Percentiles rank a stretch among this genome's conserved stretches.
Conservation (phyloP, 2,329 filamentous ascomycete species). For the Biscogniauxia sp. region DNA sequence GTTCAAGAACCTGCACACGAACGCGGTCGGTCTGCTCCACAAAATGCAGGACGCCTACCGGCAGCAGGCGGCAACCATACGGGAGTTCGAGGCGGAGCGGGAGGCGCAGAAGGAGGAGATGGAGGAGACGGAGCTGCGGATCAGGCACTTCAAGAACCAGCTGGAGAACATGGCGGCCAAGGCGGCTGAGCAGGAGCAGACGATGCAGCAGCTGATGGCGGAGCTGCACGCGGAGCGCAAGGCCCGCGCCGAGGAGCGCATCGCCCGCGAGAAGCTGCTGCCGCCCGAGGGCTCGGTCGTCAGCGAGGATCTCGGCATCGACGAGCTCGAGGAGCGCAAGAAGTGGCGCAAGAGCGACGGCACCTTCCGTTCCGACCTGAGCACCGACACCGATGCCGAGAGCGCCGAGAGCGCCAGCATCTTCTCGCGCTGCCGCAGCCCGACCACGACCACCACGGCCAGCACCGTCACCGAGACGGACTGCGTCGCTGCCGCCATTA, state of each 20-base stretch:
- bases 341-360: slow-evolving; percentile 44
- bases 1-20: slow-evolving; percentile 60
- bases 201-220: slow-evolving; percentile 48
- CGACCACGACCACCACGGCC: slow-evolving; percentile 39
- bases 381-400: slow-evolving; percentile 54
- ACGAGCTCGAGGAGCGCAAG: slow-evolving; percentile 43
- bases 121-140: slow-evolving; percentile 53
- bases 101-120: slow-evolving; percentile 53
- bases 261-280: slow-evolving; percentile 31
- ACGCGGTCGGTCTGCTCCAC: slow-evolving; percentile 53
- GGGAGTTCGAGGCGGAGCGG: slow-evolving; percentile 52
- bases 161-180: slow-evolving; percentile 57
- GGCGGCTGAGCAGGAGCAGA: slow-evolving; percentile 52
- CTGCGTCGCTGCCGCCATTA: slow-evolving; percentile 3
- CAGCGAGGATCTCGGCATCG: slow-evolving; percentile 53
- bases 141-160: slow-evolving; percentile 55
- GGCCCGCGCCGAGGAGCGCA: slow-evolving; percentile 39
- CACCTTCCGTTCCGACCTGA: slow-evolving; percentile 41
- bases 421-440: slow-evolving; percentile 60
- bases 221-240: slow-evolving; percentile 52
- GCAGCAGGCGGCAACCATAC: slow-evolving; percentile 47
- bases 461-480: slow-evolving; percentile 23
- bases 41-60: slow-evolving; percentile 60
- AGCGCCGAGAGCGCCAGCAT: slow-evolving; percentile 50
- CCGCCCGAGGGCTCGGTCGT: slow-evolving; percentile 42